Base-by-base conservation (phyloP, 2,329 filamentous ascomycete species). In the Aspergillus vadensis region DNA sequence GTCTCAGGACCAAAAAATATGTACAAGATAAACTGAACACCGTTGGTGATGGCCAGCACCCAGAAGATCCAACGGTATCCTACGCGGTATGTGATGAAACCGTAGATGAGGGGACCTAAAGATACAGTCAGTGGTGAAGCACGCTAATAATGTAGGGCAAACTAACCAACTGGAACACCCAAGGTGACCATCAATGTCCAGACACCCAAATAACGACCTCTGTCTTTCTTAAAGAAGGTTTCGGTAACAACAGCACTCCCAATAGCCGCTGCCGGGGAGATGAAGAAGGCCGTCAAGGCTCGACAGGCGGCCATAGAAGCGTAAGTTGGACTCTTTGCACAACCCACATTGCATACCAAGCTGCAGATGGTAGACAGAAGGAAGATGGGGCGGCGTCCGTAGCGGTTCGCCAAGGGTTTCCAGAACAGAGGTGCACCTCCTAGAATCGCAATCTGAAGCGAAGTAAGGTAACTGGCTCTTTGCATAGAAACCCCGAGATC, bases 41-140 rank as follows among this genome's bases (percentile, higher is more conserved):
- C 83, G 59, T 87, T 87, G 66, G 80, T 80, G 43, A 86, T 86
- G 1, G 83, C 82, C 21, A 86, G 72, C 21, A 82, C 79, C 79
- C 81, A 86, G 70, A 83, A 87, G 25, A 86, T 85, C 84, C 85
- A 87, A 15, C 81, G 77, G 58, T 83, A 87, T 0, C 82, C 80
- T 14, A 82, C 80, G 9, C 81, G 77, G 58, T 82, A 74, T 0
- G 81, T 78, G 0, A 86, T 83, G n/a, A 75, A 76, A 0, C 74
- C 74, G 27, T 76, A 72, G 21, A 76, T 73, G 17, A 76, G 71
- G 1, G 74, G 73, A 10, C 69, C 68, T 30, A 76, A 63, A 0
- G n/a, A 80, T 80, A 7, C 25, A 3, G n/a, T 55, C 19, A 55
- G 53, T 3, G 5, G 4, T 17, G 17, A 14, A 1, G 2, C 12